A percentile compares a stretch with the other conserved stretches of the same genome.
These are phyloP conservation scores for Galium porrigens DNA, from an alignment of 305 asterid genomes.

Conservation along the genomic window DNA sequence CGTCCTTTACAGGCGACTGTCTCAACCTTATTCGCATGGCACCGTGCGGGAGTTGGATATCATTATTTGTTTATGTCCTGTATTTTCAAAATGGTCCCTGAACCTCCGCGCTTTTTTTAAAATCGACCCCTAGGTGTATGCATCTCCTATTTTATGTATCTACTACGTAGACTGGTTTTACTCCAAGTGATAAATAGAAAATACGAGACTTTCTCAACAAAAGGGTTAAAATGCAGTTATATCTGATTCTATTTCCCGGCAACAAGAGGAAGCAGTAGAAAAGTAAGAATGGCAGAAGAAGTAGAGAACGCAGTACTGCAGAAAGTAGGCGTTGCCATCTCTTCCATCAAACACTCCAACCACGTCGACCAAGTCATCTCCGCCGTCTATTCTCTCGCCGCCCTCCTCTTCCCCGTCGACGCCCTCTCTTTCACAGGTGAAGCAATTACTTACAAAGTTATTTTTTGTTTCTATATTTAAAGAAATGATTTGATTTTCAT, in stretches of 20 bases:
- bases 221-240: not conserved
- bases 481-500: not conserved
- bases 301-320: constrained; percentile 37
- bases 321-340: constrained; percentile 44
- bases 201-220: too few species aligned
- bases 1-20: too few species aligned
- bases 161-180: too few species aligned
- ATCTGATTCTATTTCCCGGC: not conserved
- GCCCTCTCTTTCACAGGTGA: constrained; percentile 40
- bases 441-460: not conserved
- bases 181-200: too few species aligned
- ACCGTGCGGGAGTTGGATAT: too few species aligned
- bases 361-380: constrained; percentile 56
- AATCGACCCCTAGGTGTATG: too few species aligned
- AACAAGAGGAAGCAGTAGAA: constrained; percentile 11
- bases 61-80: too few species aligned
- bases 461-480: not conserved
- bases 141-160: too few species aligned
- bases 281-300: constrained; percentile 15
- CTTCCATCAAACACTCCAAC: constrained; percentile 36
- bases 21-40: too few species aligned
- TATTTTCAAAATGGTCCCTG: too few species aligned
- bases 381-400: constrained; percentile 66
- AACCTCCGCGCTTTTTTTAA: too few species aligned
- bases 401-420: constrained; percentile 42